Conservation (phyloP, 1,284 basidiomycete species). For the Leccinum olivaceoglutinosum region DNA sequence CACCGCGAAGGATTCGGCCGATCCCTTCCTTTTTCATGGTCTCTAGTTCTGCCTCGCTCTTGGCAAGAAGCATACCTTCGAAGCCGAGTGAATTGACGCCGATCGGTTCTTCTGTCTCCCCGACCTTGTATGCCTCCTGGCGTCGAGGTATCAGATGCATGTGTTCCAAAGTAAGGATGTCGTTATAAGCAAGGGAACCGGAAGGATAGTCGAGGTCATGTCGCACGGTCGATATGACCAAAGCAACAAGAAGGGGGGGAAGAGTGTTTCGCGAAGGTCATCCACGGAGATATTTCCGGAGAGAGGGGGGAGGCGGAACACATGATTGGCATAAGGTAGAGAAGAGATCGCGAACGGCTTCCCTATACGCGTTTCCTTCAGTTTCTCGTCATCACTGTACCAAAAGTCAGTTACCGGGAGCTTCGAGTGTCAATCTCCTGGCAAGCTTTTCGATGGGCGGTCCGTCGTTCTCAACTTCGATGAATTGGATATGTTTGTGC, state of each 20-base stretch:
- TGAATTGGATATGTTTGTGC: slow-evolving; percentile 84
- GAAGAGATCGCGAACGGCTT: slow-evolving; percentile 63
- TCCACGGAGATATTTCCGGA: slow-evolving; percentile 39
- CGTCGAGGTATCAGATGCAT: slow-evolving; percentile 78
- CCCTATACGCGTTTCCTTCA: slow-evolving; percentile 39
- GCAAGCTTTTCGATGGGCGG: slow-evolving; percentile 74
- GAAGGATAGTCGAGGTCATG: slow-evolving; percentile 55
- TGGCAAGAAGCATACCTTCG: slow-evolving; percentile 81
- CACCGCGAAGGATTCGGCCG: slow-evolving; percentile 52
- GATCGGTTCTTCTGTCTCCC: slow-evolving; percentile 46
- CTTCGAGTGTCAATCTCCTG: slow-evolving; percentile 33
- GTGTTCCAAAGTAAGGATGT: slow-evolving; percentile 78
- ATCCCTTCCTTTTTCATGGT: slow-evolving; percentile 59
- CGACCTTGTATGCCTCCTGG: slow-evolving; percentile 47
- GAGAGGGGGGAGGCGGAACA: slow-evolving; percentile 58
- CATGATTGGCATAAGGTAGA: slow-evolving; percentile 78
- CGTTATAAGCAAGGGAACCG: slow-evolving; percentile 74
- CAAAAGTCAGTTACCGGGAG: slow-evolving; percentile 8
- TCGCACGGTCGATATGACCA: slow-evolving; percentile 71
- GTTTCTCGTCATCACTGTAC: neutral
- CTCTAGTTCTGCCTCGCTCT: slow-evolving; percentile 68
- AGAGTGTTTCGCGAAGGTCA: slow-evolving; percentile 52
- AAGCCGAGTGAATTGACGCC: slow-evolving; percentile 84
- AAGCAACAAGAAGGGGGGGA: slow-evolving; percentile 66
- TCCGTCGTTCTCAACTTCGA: slow-evolving; percentile 49